Base-by-base conservation (phyloP, 306 rosid species). In the Lathyrus aphaca region DNA sequence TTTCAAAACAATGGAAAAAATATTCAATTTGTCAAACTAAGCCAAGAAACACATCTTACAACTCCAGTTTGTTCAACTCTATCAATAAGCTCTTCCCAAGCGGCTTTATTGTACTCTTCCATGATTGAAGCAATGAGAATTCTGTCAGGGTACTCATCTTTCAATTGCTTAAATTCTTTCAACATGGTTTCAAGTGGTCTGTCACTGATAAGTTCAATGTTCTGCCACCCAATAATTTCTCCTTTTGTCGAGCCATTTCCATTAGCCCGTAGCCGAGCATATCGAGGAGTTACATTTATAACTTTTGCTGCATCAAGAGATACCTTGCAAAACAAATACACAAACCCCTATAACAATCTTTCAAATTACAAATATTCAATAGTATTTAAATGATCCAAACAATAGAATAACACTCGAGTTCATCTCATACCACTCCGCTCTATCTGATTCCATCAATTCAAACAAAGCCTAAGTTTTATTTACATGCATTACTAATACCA, bases 21-120 rank as follows among this genome's bases (percentile, higher is more conserved):
- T 5, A 51, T 55, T n/a, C 5, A 1, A 38, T 23, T 40, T 62
- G 17, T 32, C 8, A 43, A 77, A 39, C 55, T 56, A 23, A 23
- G 38, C 50, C 29, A 63, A 64, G 43, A 27, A 68, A 75, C 32
- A 30, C 39, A 67, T 64, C 95, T 88, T 86, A 94, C 97, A 73
- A 80, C 89, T 88, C 99, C 97, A 30, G 99, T 89, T 82, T 94
- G 99, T 84, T 94, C 97, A 0, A 88, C 95, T 25, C 99, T 82
- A 48, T 94, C 99, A 5, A 94, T 88, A 13, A 94, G 96, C 75
- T 94, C 99, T 77, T 87, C 95, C 99, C 99, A 94, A 10, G 86
- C 97, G 63, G 92, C 83, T 84, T 94, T 91, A 43, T 89, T 66
- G 82, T 88, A 91, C 87, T 91, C 99, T 75, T 94, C 99, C 99